Conservation (phyloP, 2,329 filamentous ascomycete genomes). For the Penicillium digitatum region DNA sequence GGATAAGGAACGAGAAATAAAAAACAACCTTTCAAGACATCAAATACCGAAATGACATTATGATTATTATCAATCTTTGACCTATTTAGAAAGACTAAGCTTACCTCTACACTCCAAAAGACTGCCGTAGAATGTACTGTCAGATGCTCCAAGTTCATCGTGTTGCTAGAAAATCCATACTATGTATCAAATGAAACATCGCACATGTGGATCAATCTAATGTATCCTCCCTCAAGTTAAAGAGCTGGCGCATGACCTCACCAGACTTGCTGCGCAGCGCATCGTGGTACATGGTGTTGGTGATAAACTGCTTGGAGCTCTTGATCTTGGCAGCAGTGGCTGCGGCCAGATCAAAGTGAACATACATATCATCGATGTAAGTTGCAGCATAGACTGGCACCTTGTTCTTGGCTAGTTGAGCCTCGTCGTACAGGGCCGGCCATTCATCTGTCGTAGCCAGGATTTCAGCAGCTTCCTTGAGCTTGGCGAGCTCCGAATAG, state of each 20-base stretch:
- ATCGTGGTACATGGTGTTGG: conserved; percentile 83
- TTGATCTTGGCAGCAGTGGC: conserved; percentile 72
- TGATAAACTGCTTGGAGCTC: conserved; percentile 75
- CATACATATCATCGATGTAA: conserved; percentile 89
- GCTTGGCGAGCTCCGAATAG: conserved; percentile 67
- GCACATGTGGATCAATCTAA: conserved; percentile 46
- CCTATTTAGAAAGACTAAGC: no score
- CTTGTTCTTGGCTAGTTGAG: conserved; percentile 68
- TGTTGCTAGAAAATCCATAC: neutral
- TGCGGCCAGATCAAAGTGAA: conserved; percentile 69
- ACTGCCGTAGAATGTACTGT: neutral
- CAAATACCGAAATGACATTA: no score
- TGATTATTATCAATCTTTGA: no score
- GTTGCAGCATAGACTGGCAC: conserved; percentile 83
- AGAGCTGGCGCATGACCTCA: conserved; percentile 72
- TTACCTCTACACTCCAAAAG: neutral
- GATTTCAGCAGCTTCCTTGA: conserved; percentile 65
- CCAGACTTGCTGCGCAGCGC: conserved; percentile 69
- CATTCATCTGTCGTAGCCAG: conserved; percentile 67
- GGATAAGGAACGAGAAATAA: no score
- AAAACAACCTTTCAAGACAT: no score
- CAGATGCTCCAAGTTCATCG: neutral
- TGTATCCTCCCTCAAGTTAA: conserved; percentile 68
- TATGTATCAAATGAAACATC: neutral
- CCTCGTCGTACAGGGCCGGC: conserved; percentile 71